phyloP scores from a whole-genome alignment of 306 rosid species.

The Rubus parviflorus region DNA sequence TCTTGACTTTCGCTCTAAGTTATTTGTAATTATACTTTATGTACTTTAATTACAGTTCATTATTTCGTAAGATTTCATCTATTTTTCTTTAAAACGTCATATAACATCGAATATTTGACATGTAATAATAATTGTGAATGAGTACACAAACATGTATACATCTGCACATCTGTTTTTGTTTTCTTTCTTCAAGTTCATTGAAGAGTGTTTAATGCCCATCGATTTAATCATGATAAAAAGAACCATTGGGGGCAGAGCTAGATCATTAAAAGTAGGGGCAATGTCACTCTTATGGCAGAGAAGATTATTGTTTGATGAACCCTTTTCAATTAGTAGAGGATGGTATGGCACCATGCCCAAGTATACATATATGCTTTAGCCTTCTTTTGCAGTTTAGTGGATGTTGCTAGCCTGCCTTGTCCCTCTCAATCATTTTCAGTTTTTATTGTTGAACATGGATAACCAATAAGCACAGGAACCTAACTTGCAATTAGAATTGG shows the following conservation, averaged over 20 bases:
- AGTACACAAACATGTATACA: no score
- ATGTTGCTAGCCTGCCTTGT: background rate
- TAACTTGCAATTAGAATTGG: background rate
- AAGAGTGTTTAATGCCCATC: background rate
- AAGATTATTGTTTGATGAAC: background rate
- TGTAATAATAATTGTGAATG: no score
- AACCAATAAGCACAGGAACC: background rate
- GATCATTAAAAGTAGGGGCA: background rate
- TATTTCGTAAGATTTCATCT: no score
- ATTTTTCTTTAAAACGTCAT: no score
- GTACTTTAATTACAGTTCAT: no score
- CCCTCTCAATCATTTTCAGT: background rate
- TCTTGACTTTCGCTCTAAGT: no score
- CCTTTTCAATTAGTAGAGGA: no score
- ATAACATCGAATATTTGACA: no score
- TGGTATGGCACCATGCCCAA: no score
- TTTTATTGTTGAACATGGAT: background rate
- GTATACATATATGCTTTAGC: background rate
- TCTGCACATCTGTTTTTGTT: no score
- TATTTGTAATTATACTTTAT: no score
- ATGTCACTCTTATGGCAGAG: background rate
- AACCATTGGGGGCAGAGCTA: background rate
- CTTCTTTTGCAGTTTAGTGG: background rate
- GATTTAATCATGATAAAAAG: background rate
- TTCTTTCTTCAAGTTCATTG: no score